Base-by-base conservation (phyloP, 495 filamentous ascomycete species). In the Penicillium malachiteum region DNA sequence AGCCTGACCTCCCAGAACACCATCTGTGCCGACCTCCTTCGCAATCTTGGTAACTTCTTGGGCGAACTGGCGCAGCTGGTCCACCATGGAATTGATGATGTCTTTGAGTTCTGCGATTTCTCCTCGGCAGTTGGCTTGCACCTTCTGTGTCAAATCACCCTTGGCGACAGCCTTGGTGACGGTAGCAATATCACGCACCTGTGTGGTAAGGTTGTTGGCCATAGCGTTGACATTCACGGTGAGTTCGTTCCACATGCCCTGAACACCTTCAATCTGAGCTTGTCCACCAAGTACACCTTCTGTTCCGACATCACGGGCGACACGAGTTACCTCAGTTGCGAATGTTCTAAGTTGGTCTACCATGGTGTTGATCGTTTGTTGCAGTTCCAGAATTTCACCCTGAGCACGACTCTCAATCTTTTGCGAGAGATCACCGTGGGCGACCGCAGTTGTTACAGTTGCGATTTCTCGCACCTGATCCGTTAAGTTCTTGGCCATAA, bases 351-450 rank as follows among this genome's bases (percentile, higher is more conserved):
- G 79, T 75, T 99, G 94, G 63, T 96, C 93, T 66, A 99, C 95
- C 94, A 98, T 98, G 70, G 89, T 96, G 64, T 98, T 98, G 62
- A 98, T 97, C 0, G 94, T 98, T 67, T 96, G 90, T 70, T 98
- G 95, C 18, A 98, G 79, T 68, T 97, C 89, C 33, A 96, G 76
- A 62, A 98, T 97, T 77, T 98, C 95, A 63, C 94, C 94, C 64
- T 90, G 87, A 53, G 94, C 95, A 17, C 92, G 90, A 70, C 92
- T 87, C 66, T 95, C 88, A 57, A 98, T 96, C 73, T 97, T 97
- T 71, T 94, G 89, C 58, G 90, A 96, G 54, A 98, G 77, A 76
- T 98, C 93, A 70, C 94, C 94, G 62, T 96, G 90, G 18, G 94
- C 94, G 50, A 98, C 94, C 57, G 95, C 92, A 2, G 92, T 97